Evolutionary conservation across 2,329 filamentous ascomycete genomes (phyloP), one percentile per base, ranked within the genome.

Genomic region (Ophiocordyceps camponoti-rufipedis): DNA sequence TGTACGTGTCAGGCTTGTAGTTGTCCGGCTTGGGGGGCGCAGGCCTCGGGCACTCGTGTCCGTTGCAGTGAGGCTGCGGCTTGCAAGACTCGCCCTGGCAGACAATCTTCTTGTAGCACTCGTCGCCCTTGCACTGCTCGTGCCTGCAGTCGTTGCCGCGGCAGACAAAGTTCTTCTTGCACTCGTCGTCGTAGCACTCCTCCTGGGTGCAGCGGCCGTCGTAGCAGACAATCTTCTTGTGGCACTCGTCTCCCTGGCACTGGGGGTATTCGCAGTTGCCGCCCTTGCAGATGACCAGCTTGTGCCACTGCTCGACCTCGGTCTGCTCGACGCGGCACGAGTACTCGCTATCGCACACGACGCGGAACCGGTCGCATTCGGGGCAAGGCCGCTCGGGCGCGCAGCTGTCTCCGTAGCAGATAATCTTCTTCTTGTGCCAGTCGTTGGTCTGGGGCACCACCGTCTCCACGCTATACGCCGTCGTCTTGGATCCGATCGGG

Each of bases 361-460:
- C 52, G 13, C 61, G 58, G 44, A 57, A 48, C 46, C 49, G 47
- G 48, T 55, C 50, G 53, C 54, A 55, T 41, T 57, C 48, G 23
- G 55, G 42, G 54, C 54, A 58, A 39, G 52, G 51, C 48, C 52
- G 49, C 45, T 58, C 56, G 14, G 50, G 55, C 41, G 49, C 46
- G 53, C 61, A 64, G 52, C 51, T 41, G 31, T 56, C 56, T 28
- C 60, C 61, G 49, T 54, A 56, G 53, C 60, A 61, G 53, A 60
- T 54, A 14, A 63, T 51, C 52, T 55, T 57, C 52, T 57, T 55
- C 51, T 51, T 51, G 47, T 53, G 47, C 50, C 51, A 54, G 41
- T 52, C 49, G 23, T 39, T 39, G 54, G 53, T 23, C 51, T 41
- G 6, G 49, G 50, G 41, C 47, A 52, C 45, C 48, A 41, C 44